phyloP scores from a whole-genome alignment of 176 grass and related monocot genomes.

The Eleusine indica region DNA sequence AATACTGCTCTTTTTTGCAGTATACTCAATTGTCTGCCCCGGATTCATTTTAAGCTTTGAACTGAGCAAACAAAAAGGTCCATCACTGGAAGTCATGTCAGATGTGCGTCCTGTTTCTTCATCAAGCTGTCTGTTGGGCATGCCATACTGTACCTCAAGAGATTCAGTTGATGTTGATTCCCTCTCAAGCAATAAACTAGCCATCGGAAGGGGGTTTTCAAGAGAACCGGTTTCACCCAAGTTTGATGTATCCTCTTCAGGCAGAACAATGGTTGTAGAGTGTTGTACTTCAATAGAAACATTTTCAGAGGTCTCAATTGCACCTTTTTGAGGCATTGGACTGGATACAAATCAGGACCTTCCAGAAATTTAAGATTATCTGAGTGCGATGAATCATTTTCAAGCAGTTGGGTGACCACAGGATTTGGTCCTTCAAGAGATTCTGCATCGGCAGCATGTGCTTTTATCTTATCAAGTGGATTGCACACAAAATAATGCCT shows the following conservation, averaged over 20 bases:
- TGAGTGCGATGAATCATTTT: background rate
- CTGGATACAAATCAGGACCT: background rate
- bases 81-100: background rate
- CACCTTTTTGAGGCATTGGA: background rate
- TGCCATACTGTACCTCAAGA: constrained; percentile 13
- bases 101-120: background rate
- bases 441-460: background rate
- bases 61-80: background rate
- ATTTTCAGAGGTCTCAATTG: background rate
- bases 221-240: constrained; percentile 4
- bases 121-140: constrained; percentile 12
- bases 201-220: background rate
- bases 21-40: background rate
- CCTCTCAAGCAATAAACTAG: background rate
- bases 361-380: background rate
- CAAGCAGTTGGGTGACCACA: background rate
- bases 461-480: background rate
- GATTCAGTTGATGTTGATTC: background rate
- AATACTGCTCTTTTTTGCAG: background rate
- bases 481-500: background rate
- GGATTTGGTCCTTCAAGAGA: background rate
- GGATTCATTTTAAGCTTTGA: background rate
- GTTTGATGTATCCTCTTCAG: background rate
- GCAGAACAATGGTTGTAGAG: background rate
- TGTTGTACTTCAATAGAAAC: background rate